phyloP scores from a whole-genome alignment of 2,329 filamentous ascomycete genomes.

The Cladosporium colombiae region DNA sequence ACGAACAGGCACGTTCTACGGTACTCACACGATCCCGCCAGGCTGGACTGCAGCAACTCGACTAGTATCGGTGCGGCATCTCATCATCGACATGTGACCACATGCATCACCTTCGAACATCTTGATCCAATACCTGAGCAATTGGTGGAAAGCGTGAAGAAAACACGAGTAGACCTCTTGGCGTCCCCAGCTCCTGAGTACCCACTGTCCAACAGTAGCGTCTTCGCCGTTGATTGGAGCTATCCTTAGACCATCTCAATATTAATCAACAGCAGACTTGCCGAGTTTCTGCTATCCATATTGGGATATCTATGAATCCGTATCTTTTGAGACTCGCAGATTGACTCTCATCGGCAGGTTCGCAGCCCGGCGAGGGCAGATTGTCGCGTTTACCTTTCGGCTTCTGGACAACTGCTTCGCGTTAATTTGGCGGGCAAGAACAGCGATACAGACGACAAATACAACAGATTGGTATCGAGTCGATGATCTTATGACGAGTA shows the following conservation, averaged over 20 bases:
- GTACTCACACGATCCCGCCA: background rate
- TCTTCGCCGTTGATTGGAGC: background rate
- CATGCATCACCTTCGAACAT: background rate
- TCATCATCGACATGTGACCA: background rate
- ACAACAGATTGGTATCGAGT: no score
- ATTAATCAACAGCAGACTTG: background rate
- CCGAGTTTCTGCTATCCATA: background rate
- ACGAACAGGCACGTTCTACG: background rate
- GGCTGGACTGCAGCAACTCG: background rate
- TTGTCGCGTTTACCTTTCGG: background rate
- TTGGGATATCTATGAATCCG: background rate
- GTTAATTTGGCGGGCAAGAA: no score
- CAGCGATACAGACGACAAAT: no score
- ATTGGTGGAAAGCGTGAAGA: background rate
- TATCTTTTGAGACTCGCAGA: background rate
- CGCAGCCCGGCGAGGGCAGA: background rate
- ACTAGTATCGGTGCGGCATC: background rate
- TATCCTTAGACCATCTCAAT: background rate
- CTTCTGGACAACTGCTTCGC: no score
- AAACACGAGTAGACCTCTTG: no score
- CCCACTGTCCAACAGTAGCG: no score
- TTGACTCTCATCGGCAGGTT: background rate
- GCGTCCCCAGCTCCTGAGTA: no score
- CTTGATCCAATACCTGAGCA: background rate
- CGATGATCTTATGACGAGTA: no score